Evolutionary conservation across 2,329 filamentous ascomycete species (phyloP).

Genomic region (Fusarium circinatum): DNA sequence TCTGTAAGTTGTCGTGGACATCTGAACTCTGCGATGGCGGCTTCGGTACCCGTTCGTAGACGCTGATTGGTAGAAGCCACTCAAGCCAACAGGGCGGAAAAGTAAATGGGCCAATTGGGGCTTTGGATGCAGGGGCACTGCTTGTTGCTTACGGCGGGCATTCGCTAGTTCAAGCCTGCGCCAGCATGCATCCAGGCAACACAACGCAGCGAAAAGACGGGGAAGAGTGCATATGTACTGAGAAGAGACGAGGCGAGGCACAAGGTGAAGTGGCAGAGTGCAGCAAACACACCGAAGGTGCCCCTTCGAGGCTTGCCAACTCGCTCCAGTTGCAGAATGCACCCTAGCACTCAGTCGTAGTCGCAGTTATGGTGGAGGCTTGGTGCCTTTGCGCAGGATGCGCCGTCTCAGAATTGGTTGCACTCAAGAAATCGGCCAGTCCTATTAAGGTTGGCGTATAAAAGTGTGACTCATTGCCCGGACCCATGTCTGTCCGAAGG

Average conservation of each 20-base stretch:
- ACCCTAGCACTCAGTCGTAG: neutral
- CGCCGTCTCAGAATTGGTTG: conserved; percentile 40
- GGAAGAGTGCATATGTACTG: neutral
- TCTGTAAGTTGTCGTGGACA: conserved; percentile 12
- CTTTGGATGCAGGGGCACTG: conserved; percentile 21
- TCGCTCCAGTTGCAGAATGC: neutral
- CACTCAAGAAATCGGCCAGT: conserved; percentile 42
- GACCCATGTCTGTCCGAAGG: conserved; percentile 44
- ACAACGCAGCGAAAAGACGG: conserved; percentile 1
- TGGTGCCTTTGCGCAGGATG: conserved; percentile 27
- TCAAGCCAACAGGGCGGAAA: conserved; percentile 21
- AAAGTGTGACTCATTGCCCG: conserved; percentile 51
- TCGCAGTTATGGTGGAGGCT: conserved; percentile 30
- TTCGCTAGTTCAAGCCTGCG: conserved; percentile 22
- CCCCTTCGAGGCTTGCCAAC: conserved; percentile 1
- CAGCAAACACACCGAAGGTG: neutral
- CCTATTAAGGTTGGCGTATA: conserved; percentile 44
- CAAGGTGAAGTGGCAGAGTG: neutral
- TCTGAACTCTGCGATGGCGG: conserved; percentile 33
- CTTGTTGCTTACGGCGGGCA: conserved; percentile 30
- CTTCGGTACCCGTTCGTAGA: conserved; percentile 32
- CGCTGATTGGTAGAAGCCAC: conserved; percentile 13
- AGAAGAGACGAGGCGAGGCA: neutral
- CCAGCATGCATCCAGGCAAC: conserved; percentile 9
- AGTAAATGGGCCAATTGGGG: conserved; percentile 26